These are phyloP conservation scores for Penicillium sp. DNA, from an alignment of 2,329 filamentous ascomycete species.

Conservation along the genomic window DNA sequence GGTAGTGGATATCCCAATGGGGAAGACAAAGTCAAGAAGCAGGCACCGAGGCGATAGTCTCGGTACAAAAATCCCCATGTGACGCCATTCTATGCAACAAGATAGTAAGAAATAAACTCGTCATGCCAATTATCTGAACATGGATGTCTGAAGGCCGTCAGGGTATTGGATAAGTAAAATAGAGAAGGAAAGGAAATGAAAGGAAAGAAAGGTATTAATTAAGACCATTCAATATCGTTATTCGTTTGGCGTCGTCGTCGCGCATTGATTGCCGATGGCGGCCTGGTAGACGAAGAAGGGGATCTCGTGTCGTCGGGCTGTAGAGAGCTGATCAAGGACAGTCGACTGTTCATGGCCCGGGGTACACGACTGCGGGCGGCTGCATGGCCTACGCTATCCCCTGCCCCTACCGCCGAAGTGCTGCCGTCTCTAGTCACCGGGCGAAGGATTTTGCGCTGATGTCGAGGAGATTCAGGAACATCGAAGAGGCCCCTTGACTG, in stretches of 20 bases:
- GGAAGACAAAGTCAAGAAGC: neutral
- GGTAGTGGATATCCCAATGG: neutral
- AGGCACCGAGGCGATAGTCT: neutral
- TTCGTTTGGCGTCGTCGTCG: constrained; percentile 33
- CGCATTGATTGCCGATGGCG: constrained; percentile 33
- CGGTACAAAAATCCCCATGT: neutral
- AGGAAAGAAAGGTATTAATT: constrained; percentile 8
- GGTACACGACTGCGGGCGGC: constrained; percentile 33
- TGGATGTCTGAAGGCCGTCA: neutral
- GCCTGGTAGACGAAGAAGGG: constrained; percentile 29
- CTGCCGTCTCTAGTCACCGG: constrained; percentile 42
- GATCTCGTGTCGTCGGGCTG: constrained; percentile 35
- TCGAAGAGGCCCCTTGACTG: constrained; percentile 37
- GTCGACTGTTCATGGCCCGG: constrained; percentile 34
- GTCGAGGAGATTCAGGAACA: constrained; percentile 37
- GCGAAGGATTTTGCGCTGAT: constrained; percentile 35
- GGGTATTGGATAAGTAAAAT: constrained; percentile 3
- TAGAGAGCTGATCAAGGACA: constrained; percentile 34
- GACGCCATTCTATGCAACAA: constrained; percentile 9
- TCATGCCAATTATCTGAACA: neutral
- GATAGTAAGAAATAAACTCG: neutral
- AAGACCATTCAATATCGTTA: constrained; percentile 36
- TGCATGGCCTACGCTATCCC: constrained; percentile 28
- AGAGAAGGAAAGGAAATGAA: constrained; percentile 7
- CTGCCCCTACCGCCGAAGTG: constrained; percentile 25